Conservation (phyloP, 495 filamentous ascomycete genomes). For the Aspergillus conjunctus region DNA sequence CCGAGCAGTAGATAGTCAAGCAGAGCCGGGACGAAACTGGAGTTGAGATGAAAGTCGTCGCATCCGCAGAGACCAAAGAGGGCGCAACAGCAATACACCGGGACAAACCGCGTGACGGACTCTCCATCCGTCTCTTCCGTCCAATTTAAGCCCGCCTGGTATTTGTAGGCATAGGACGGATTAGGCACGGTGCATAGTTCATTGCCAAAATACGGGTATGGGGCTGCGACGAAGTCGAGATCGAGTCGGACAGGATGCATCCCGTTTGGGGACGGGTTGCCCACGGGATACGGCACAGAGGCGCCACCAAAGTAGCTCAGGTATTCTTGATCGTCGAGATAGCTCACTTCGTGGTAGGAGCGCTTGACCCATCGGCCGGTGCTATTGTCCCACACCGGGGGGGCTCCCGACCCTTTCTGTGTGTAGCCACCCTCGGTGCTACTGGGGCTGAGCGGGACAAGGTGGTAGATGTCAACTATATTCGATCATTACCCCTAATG, state of each 20-base stretch:
- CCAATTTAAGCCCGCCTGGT: not conserved
- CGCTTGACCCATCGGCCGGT: not conserved
- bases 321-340: constrained; percentile 1
- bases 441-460: not conserved
- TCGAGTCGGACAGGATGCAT: not conserved
- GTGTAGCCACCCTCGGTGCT: not conserved
- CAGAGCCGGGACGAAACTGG: not conserved
- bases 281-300: constrained; percentile 1
- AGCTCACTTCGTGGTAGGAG: not conserved
- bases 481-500: no score
- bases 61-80: constrained; percentile 5
- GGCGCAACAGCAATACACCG: constrained; percentile 8
- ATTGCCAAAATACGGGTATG: not conserved
- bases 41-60: not conserved
- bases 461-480: no score
- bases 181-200: constrained; percentile 1
- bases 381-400: constrained; percentile 3
- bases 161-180: constrained; percentile 9
- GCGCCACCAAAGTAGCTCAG: constrained; percentile 14
- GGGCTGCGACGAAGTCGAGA: constrained; percentile 1
- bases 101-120: not conserved
- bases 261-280: constrained; percentile 3
- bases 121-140: not conserved
- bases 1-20: not conserved
- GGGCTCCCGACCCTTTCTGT: not conserved